These are phyloP conservation scores for Termitomyces sp. DNA, from an alignment of 768 basidiomycete species.

Conservation along the genomic window DNA sequence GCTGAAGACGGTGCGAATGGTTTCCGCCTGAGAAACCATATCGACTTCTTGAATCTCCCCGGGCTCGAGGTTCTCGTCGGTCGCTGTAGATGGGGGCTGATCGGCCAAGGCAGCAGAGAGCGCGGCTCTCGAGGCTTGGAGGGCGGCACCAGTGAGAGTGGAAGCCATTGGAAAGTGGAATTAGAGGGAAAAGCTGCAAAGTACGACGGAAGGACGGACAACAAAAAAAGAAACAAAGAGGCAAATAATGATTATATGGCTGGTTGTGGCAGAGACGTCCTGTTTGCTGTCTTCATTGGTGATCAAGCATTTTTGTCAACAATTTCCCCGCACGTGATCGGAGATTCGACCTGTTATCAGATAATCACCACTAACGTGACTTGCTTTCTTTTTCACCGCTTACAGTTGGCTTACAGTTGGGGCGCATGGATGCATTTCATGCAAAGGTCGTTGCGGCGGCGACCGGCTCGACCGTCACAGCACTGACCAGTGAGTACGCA, in stretches of 20 bases:
- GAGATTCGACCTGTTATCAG: slow-evolving; percentile 29
- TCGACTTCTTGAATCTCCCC: slow-evolving; percentile 88
- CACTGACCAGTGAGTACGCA: slow-evolving; percentile 66
- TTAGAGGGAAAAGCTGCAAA: not conserved
- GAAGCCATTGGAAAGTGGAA: slow-evolving; percentile 36
- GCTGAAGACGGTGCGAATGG: slow-evolving; percentile 89
- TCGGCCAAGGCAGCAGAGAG: slow-evolving; percentile 72
- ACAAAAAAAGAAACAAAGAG: not conserved
- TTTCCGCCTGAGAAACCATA: slow-evolving; percentile 80
- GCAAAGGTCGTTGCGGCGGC: slow-evolving; percentile 83
- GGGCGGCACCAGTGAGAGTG: slow-evolving; percentile 58
- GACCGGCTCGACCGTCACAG: slow-evolving; percentile 77
- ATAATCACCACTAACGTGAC: slow-evolving; percentile 22
- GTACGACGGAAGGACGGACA: not conserved
- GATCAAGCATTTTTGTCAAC: slow-evolving; percentile 20
- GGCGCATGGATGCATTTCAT: slow-evolving; percentile 66
- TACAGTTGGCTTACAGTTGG: not conserved
- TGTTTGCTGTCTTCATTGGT: slow-evolving; percentile 8
- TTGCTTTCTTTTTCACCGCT: slow-evolving; percentile 6
- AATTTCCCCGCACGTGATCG: slow-evolving; percentile 18
- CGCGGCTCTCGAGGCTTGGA: slow-evolving; percentile 80
- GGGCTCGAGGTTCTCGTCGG: slow-evolving; percentile 54
- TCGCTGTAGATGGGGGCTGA: slow-evolving; percentile 28
- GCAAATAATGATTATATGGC: slow-evolving; percentile 10
- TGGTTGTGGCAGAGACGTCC: slow-evolving; percentile 9